Conservation (phyloP, 2,329 filamentous ascomycete species). For the Chaetothyriales sp. region DNA sequence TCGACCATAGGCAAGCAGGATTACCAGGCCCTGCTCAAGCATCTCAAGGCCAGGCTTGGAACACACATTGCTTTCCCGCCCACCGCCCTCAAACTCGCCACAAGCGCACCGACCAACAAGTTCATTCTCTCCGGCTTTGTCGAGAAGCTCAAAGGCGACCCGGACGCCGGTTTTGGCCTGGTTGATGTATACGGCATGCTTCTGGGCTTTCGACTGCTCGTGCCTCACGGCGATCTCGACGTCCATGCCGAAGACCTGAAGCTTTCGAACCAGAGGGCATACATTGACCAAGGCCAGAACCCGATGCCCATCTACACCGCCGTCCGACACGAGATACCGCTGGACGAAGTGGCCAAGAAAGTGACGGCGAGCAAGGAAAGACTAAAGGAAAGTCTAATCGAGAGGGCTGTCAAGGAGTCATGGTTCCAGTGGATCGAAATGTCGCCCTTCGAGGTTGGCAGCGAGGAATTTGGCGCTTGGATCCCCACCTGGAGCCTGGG, state of each 20-base stretch:
- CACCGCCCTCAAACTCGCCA: slow-evolving; percentile 63
- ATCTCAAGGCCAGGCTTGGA: slow-evolving; percentile 71
- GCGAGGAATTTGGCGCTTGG: slow-evolving; percentile 78
- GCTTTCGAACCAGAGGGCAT: slow-evolving; percentile 70
- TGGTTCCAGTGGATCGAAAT: slow-evolving; percentile 99
- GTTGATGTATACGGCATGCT: slow-evolving; percentile 88
- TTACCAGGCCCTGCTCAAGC: slow-evolving; percentile 59
- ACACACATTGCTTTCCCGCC: slow-evolving; percentile 91
- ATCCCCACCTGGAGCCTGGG: slow-evolving; percentile 93
- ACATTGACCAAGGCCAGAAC: slow-evolving; percentile 62
- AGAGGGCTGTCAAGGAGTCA: slow-evolving; percentile 46
- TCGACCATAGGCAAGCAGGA: slow-evolving; percentile 60
- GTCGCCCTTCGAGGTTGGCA: slow-evolving; percentile 89
- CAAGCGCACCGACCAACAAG: slow-evolving; percentile 86
- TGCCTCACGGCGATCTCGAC: slow-evolving; percentile 70
- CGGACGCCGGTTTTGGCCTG: slow-evolving; percentile 67
- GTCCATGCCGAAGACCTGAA: slow-evolving; percentile 73
- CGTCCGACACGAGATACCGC: slow-evolving; percentile 86
- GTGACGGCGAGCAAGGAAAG: slow-evolving; percentile 21
- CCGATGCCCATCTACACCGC: slow-evolving; percentile 92
- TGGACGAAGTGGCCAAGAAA: slow-evolving; percentile 34
- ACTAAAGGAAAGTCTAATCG: slow-evolving; percentile 27
- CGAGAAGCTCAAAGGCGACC: slow-evolving; percentile 78
- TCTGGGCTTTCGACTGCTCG: slow-evolving; percentile 67
- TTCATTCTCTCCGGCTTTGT: slow-evolving; percentile 76